phyloP scores from a whole-genome alignment of 768 basidiomycete genomes.

The Boletus patriciae region DNA sequence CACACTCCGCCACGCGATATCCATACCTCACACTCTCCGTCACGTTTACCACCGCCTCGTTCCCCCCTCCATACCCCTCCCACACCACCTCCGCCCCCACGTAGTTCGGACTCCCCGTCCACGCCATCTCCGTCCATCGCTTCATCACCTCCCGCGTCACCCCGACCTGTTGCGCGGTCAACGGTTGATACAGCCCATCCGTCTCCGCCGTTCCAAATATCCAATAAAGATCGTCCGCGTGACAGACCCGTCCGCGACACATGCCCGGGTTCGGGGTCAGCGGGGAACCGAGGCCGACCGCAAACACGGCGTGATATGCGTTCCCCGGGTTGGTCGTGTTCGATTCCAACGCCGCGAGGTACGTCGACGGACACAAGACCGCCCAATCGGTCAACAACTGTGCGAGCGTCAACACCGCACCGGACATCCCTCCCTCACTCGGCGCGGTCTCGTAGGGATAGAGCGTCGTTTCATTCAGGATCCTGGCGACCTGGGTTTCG shows the following conservation, averaged over 20 bases:
- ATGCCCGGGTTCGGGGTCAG: constrained; percentile 12
- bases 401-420: constrained; percentile 12
- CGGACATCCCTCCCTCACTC: constrained; percentile 5
- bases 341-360: constrained; percentile 14
- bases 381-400: constrained; percentile 16
- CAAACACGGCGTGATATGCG: constrained; percentile 15
- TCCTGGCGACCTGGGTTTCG: constrained; percentile 3
- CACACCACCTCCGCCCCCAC: constrained; percentile 8
- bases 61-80: constrained; percentile 9
- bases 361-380: constrained; percentile 12
- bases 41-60: constrained; percentile 8
- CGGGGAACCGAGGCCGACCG: not conserved
- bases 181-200: constrained; percentile 16
- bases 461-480: constrained; percentile 13
- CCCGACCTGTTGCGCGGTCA: constrained; percentile 1
- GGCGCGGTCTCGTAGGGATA: constrained; percentile 4
- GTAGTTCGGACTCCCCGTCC: constrained; percentile 19
- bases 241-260: constrained; percentile 19
- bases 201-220: constrained; percentile 18
- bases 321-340: constrained; percentile 19
- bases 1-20: constrained; percentile 13
- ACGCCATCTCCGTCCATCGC: constrained; percentile 12
- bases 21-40: constrained; percentile 3
- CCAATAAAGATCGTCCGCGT: constrained; percentile 22
- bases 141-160: constrained; percentile 6